Percentiles rank a stretch among this genome's conserved stretches.
These are phyloP conservation scores for Lepidium aucheri DNA, from an alignment of 345 rosid genomes.

Conservation along the genomic window DNA sequence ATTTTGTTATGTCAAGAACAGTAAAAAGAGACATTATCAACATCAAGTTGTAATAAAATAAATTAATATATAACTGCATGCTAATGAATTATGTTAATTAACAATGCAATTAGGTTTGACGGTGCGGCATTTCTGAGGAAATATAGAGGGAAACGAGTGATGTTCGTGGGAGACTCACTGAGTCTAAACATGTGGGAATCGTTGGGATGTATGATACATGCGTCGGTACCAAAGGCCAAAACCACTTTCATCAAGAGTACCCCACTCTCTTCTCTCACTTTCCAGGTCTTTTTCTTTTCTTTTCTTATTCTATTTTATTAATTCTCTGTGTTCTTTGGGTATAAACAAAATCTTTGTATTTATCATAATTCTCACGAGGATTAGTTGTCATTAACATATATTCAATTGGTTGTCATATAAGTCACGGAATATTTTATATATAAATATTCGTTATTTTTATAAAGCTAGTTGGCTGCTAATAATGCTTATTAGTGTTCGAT, in stretches of 20 bases:
- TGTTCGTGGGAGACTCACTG: slow-evolving; percentile 99
- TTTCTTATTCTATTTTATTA: too few species aligned
- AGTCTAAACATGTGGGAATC: slow-evolving; percentile 99
- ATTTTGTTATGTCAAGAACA: neutral
- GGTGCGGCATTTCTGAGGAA: slow-evolving; percentile 62
- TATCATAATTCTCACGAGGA: slow-evolving; percentile 16
- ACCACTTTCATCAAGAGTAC: slow-evolving; percentile 34
- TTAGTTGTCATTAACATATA: slow-evolving; percentile 18
- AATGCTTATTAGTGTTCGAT: slow-evolving; percentile 8
- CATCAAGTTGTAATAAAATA: neutral
- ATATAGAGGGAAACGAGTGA: slow-evolving; percentile 80
- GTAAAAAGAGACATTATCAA: neutral
- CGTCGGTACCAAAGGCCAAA: slow-evolving; percentile 74
- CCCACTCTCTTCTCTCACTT: slow-evolving; percentile 53
- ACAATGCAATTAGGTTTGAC: slow-evolving; percentile 44
- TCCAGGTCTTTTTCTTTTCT: slow-evolving; percentile 39
- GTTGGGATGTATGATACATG: slow-evolving; percentile 78
- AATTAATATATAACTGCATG: neutral
- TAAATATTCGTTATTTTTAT: neutral
- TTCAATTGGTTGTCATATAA: neutral
- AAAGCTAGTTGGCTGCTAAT: slow-evolving; percentile 19
- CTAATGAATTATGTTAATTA: neutral
- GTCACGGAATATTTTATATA: slow-evolving; percentile 17
- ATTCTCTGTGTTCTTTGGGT: neutral
- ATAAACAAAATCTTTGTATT: slow-evolving; percentile 14